phyloP scores from a whole-genome alignment of 768 basidiomycete species.

The Daedaleopsis nitida region DNA sequence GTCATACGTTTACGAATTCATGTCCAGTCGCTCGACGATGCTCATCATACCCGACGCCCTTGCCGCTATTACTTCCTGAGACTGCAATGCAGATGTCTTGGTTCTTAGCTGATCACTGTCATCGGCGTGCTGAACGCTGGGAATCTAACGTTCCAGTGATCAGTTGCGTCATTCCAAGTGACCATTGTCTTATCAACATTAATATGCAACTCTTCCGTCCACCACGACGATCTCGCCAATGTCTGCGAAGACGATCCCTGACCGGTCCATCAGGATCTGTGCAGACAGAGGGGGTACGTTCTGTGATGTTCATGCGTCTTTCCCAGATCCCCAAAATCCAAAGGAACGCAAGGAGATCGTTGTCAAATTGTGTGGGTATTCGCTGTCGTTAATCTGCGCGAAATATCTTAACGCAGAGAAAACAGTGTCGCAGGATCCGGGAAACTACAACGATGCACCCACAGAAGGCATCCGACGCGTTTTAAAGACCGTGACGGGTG shows the following conservation, averaged over 20 bases:
- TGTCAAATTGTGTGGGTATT: slow-evolving; percentile 78
- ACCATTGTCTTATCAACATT: no score
- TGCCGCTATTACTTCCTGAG: no score
- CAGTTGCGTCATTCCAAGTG: no score
- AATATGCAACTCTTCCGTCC: not conserved
- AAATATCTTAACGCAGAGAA: not conserved
- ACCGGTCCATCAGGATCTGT: slow-evolving; percentile 81
- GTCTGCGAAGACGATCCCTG: slow-evolving; percentile 44
- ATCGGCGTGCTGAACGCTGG: no score
- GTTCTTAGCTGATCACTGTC: no score
- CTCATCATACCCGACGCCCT: not conserved
- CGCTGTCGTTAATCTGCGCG: not conserved
- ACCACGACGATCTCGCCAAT: not conserved
- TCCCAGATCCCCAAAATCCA: slow-evolving; percentile 67
- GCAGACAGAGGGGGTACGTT: slow-evolving; percentile 92
- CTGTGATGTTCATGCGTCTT: slow-evolving; percentile 88
- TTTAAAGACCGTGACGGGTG: slow-evolving; percentile 73
- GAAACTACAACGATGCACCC: slow-evolving; percentile 89
- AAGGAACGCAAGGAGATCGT: slow-evolving; percentile 73
- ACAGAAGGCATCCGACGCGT: slow-evolving; percentile 92
- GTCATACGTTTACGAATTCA: slow-evolving; percentile 22
- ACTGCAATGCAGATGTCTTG: no score
- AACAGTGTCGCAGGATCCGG: slow-evolving; percentile 85
- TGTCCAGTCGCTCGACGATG: slow-evolving; percentile 17
- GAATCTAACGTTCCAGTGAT: no score